Conservation (phyloP, 2,329 filamentous ascomycete species). For the Pestalotiopsis sp. region DNA sequence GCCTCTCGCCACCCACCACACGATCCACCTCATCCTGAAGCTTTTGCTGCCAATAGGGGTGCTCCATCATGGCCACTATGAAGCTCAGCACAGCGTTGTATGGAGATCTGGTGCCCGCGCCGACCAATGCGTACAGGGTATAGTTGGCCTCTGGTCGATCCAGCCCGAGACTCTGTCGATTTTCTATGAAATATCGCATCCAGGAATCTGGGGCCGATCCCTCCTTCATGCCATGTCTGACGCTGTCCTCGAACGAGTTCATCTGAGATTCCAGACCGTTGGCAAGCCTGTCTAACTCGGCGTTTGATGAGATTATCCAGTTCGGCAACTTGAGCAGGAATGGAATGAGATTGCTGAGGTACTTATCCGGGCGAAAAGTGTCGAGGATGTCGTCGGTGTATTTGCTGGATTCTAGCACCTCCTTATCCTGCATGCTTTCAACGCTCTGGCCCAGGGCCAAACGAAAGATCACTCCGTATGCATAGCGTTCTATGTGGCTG, state of each 20-base stretch:
- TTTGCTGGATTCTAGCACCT: not conserved
- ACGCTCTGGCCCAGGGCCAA: conserved; percentile 2
- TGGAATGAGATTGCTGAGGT: not conserved
- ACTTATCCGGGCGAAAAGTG: conserved; percentile 7
- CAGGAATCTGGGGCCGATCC: conserved; percentile 8
- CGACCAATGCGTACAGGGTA: conserved; percentile 7
- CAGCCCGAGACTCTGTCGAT: conserved; percentile 6
- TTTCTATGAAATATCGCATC: conserved; percentile 6
- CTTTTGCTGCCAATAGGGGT: conserved; percentile 12
- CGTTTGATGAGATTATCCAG: conserved; percentile 10
- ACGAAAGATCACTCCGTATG: conserved; percentile 6
- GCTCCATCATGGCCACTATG: conserved; percentile 16
- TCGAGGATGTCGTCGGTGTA: conserved; percentile 5
- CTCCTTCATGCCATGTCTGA: not conserved
- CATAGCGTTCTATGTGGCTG: not conserved
- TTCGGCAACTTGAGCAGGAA: not conserved
- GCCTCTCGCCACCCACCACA: conserved; percentile 21
- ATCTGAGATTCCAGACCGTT: not conserved
- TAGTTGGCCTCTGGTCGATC: not conserved
- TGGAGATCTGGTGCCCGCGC: conserved; percentile 7
- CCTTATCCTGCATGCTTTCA: not conserved
- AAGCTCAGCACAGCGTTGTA: conserved; percentile 10
- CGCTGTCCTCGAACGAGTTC: not conserved
- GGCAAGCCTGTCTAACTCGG: not conserved
- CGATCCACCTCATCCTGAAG: conserved; percentile 14